phyloP scores from a whole-genome alignment of 805 yeast species.

The Kodamaea jinghongensis region DNA sequence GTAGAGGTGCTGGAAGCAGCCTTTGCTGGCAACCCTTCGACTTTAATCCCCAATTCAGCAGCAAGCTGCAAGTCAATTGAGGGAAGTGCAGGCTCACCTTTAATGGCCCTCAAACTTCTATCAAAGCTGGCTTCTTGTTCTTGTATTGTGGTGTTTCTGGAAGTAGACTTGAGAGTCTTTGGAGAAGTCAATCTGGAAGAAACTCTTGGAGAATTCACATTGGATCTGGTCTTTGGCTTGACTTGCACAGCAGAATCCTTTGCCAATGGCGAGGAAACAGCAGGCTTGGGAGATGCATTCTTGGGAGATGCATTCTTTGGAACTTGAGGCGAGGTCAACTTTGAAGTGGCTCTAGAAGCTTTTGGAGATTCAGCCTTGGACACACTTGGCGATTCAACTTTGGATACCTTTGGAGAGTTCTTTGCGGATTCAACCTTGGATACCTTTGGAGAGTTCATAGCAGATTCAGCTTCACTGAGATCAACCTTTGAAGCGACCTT shows the following conservation, averaged over 20 bases:
- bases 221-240: neutral
- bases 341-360: neutral
- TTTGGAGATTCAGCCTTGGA: conserved; percentile 1
- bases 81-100: conserved; percentile 10
- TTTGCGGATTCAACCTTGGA: conserved; percentile 4
- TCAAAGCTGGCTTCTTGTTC: conserved; percentile 28
- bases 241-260: neutral
- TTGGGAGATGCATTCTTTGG: neutral
- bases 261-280: neutral
- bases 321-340: conserved; percentile 1
- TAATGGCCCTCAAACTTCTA: conserved; percentile 17
- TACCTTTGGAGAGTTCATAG: neutral
- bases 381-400: conserved; percentile 4
- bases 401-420: conserved; percentile 1
- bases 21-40: conserved; percentile 14
- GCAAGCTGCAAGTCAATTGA: conserved; percentile 26
- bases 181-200: conserved; percentile 1
- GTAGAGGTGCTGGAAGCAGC: conserved; percentile 4
- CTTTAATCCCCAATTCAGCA: conserved; percentile 28
- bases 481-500: conserved; percentile 2
- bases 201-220: neutral
- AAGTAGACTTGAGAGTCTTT: neutral
- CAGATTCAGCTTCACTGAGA: too few species aligned
- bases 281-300: neutral
- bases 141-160: conserved; percentile 10